phyloP scores from a whole-genome alignment of 169 alveolate genomes.

The Besnoitia besnoiti region DNA sequence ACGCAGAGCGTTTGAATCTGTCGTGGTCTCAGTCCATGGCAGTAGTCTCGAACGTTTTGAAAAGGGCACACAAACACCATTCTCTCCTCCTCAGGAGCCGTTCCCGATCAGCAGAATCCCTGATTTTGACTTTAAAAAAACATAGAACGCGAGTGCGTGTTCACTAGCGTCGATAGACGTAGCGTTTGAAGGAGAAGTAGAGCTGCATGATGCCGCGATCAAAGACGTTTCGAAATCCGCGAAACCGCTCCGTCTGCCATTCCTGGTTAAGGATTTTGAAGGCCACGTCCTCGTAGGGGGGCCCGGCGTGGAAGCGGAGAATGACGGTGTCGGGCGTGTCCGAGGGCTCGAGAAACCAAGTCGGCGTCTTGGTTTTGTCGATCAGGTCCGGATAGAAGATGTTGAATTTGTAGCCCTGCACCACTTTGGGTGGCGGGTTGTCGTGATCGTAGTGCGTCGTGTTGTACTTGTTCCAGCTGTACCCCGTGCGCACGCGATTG shows the following conservation, averaged over 20 bases:
- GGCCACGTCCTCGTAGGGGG: conserved; percentile 97
- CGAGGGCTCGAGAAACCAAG: conserved; percentile 89
- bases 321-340: conserved; percentile 90
- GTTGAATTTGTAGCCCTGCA: conserved; percentile 89
- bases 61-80: no score
- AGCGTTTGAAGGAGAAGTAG: conserved; percentile 75
- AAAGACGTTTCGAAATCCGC: conserved; percentile 74
- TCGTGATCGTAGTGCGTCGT: conserved; percentile 96
- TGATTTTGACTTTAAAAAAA: no score
- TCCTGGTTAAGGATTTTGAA: conserved; percentile 95
- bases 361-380: conserved; percentile 93
- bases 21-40: no score
- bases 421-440: conserved; percentile 97
- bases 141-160: background rate
- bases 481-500: conserved; percentile 94
- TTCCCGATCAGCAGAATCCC: no score
- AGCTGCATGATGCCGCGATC: conserved; percentile 77
- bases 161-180: conserved; percentile 72
- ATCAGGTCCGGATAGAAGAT: conserved; percentile 95
- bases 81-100: no score
- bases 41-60: no score
- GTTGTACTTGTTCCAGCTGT: conserved; percentile 97
- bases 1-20: no score
- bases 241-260: conserved; percentile 88
- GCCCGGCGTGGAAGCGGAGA: conserved; percentile 96